Base-by-base conservation (phyloP, 108 stramenopile genomes). In the Asterionellopsis glacialis region DNA sequence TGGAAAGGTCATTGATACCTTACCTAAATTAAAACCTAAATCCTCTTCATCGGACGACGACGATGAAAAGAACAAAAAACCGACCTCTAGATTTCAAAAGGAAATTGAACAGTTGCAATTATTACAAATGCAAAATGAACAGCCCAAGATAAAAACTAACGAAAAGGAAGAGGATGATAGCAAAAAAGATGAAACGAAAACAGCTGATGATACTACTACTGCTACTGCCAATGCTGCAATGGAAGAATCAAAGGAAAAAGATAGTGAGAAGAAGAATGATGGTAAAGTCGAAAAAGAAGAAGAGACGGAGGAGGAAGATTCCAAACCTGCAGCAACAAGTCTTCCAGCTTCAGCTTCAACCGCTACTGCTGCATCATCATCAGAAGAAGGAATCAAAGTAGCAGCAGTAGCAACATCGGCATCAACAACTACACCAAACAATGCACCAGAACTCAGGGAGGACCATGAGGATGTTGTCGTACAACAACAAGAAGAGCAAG, bases 81-180 rank as follows among this genome's bases (percentile, higher is more conserved):
- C 43, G 49, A 51, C 41, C 44, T 68, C 63, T 11, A 57, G 69
- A 59, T 93, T 87, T 72, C 58, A 72, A 38, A 79, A 87, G 48
- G 85, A 94, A 68, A 90, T 90, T 69, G 85, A 74, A 67, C 76
- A 90, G 64, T 57, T 94, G 27, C 83, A 83, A 44, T 69, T 77
- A 58, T 61, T 83, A 45, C 87, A 93, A 69, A 43, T 68, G 61
- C 63, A 58, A 15, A 68, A 70, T 11, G 59, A 65, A 15, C 39
- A 45, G 13, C 33, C 33, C 7, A 48, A 52, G 11, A 51, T 57
- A n/a, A 68, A 69, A 26, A 54, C 58, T 16, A 59, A 63, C 41
- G 68, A 67, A 26, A 55, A 14, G 1, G 61, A 63, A 39, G 28
- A 43, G 9, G 60, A 49, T 24, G 51, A 53, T 24, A 48, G 16